phyloP scores from a whole-genome alignment of 192 early-diverging fungal species.

The Rhizophagus sp. region DNA sequence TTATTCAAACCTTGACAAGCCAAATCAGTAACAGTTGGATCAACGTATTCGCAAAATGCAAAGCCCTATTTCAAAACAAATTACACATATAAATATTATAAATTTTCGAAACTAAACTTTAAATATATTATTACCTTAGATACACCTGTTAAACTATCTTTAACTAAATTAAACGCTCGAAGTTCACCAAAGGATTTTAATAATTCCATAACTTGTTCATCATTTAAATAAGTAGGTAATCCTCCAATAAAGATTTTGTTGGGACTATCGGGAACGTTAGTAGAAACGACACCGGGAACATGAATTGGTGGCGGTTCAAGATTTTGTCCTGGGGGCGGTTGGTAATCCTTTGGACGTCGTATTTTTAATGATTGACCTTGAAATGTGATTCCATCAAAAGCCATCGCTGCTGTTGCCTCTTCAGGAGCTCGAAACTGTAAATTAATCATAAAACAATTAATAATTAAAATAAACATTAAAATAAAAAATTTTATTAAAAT shows the following conservation, averaged over 20 bases:
- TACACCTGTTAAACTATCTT: constrained; percentile 68
- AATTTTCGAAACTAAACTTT: neutral
- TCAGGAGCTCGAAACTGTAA: constrained; percentile 81
- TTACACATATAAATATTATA: neutral
- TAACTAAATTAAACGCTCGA: constrained; percentile 90
- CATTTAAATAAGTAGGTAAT: constrained; percentile 82
- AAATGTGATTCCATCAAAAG: constrained; percentile 90
- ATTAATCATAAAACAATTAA: neutral
- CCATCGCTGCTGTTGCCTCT: constrained; percentile 88
- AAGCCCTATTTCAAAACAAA: constrained; percentile 63
- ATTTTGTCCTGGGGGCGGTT: constrained; percentile 55
- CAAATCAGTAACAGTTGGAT: constrained; percentile 86
- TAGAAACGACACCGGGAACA: constrained; percentile 82
- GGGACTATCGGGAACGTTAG: constrained; percentile 85
- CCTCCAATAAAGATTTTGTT: constrained; percentile 96
- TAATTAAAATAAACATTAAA: neutral
- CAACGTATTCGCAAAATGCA: constrained; percentile 95
- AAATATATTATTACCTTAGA: constrained; percentile 63
- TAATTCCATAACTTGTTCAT: constrained; percentile 93
- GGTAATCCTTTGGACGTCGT: constrained; percentile 94
- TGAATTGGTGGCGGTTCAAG: constrained; percentile 57
- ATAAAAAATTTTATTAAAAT: neutral
- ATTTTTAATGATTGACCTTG: constrained; percentile 83
- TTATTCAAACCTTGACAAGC: constrained; percentile 95
- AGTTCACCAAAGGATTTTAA: constrained; percentile 93